Base-by-base conservation (phyloP, 495 filamentous ascomycete genomes). In the Aspergillus cristatus region DNA sequence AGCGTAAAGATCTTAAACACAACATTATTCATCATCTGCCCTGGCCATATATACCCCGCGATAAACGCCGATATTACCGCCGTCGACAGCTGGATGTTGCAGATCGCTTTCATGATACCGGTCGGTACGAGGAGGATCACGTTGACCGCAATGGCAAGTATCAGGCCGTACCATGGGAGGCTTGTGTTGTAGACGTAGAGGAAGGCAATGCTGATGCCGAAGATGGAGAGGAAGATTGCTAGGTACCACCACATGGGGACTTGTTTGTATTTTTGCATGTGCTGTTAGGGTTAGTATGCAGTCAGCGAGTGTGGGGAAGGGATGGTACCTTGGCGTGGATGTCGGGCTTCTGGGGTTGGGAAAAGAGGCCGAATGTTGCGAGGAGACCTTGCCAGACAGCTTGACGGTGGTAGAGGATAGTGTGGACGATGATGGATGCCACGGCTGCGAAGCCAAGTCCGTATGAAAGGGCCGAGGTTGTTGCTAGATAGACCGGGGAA, bases 1-100 rank as follows among this genome's bases (percentile, higher is more conserved):
- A 71, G 77, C 15, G 75, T 74, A 42, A 74, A 77, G 4, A 72
- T 74, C 54, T 79, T 78, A 58, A 79, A 79, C 57, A 78, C 62
- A 72, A 78, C 78, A 14, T 75, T 51, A 0, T 67, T 74, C 17
- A 78, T 35, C 1, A 74, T 73, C 22, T 70, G 46, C 3, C 75
- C 75, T 1, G 74, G 72, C 41, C 73, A 70, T 31, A 78, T 75
- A 41, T 78, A 78, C 0, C 75, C 75, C 36, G 65, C 70, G 14
- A 79, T 51, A 41, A 78, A 76, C 51, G 76, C 75, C 5, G 75
- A 75, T 32, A 77, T 43, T 14, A 77, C 74, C 34, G 75, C 75
- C 13, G 74, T 48, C 13, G 68, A 71, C 25, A 77, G 69, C 41
- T 71, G 64, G 34, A 67, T 71, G 44, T 74, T 75, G 1, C 71